Evolutionary conservation across 2,329 filamentous ascomycete species (phyloP).

Genomic region (Monilinia polystroma): DNA sequence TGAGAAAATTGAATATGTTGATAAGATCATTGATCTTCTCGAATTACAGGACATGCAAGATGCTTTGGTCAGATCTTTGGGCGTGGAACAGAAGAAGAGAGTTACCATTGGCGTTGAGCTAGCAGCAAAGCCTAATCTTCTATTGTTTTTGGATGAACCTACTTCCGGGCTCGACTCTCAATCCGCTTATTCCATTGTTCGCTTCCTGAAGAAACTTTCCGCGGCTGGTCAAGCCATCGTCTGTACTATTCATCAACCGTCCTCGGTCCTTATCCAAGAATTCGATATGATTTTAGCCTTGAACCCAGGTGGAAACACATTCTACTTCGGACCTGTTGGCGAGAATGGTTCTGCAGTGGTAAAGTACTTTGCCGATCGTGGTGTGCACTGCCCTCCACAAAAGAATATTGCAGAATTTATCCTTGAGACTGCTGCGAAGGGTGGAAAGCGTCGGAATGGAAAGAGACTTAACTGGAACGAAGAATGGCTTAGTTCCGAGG

Average conservation of each 20-base stretch:
- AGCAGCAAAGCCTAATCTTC: conserved; percentile 64
- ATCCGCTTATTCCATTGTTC: conserved; percentile 65
- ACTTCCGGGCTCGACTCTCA: conserved; percentile 70
- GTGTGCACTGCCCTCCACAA: conserved; percentile 63
- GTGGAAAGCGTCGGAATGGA: conserved; percentile 48
- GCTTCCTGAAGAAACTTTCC: conserved; percentile 67
- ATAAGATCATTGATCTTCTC: conserved; percentile 63
- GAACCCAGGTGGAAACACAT: conserved; percentile 63
- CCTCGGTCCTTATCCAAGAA: conserved; percentile 65
- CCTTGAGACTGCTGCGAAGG: conserved; percentile 62
- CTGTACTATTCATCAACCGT: conserved; percentile 73
- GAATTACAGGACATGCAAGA: conserved; percentile 66
- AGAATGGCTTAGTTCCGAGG: conserved; percentile 66
- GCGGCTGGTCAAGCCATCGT: conserved; percentile 68
- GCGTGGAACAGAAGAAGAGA: conserved; percentile 63
- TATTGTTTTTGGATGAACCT: conserved; percentile 71
- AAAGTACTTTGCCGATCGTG: conserved; percentile 66
- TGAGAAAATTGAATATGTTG: conserved; percentile 66
- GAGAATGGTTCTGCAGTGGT: conserved; percentile 63
- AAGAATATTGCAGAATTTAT: conserved; percentile 68
- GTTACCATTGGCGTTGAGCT: conserved; percentile 73
- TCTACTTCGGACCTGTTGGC: conserved; percentile 73
- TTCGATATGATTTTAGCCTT: conserved; percentile 73
- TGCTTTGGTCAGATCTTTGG: conserved; percentile 62
- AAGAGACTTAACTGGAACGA: conserved; percentile 69